Base-by-base conservation (phyloP, 108 stramenopile species). In the Skeletonema marinoi region DNA sequence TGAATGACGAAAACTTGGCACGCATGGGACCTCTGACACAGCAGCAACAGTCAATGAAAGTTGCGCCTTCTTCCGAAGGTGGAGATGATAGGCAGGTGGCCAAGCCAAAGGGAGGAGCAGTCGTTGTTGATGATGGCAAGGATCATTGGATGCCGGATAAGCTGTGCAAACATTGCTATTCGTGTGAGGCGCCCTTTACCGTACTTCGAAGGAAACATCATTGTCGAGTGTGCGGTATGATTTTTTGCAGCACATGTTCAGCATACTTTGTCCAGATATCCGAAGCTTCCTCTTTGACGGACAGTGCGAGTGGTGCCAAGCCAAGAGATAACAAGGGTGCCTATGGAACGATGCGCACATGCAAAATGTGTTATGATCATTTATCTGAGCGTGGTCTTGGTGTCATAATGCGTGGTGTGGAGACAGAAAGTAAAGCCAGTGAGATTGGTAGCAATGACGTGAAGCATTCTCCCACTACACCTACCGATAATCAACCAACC, bases 141-240 rank as follows among this genome's bases (percentile, higher is more conserved):
- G 85, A 91, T 44, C 90, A 91, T 73, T 96, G 96, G 96, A 97
- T 97, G 93, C 96, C 96, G 17, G 98, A 99, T 87, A 88, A 81
- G 21, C 72, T 97, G 31, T 97, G 96, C 81, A 95, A 95, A 78
- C 86, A 84, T 4, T 99, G 98, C 85, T 98, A 98, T 78, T 79
- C 82, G 3, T 99, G 98, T 75, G 96, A 97, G 70, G 82, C 84
- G 6, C 94, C 86, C 17, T 99, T 99, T 79, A 98, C 92, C n/a
- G 84, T 98, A 51, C 86, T 97, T 83, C 92, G 97, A 17, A 82
- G 98, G 12, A 87, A 96, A 51, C 98, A 99, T 77, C 98, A 99
- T 71, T 99, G 98, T 85, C 89, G 98, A 12, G 58, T 98, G n/a
- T 99, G 98, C 79, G 97, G 97, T 3, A 97, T 97, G 87, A 96